Conservation (phyloP, 352 stramenopile genomes). For the Globisporangium irregulare region DNA sequence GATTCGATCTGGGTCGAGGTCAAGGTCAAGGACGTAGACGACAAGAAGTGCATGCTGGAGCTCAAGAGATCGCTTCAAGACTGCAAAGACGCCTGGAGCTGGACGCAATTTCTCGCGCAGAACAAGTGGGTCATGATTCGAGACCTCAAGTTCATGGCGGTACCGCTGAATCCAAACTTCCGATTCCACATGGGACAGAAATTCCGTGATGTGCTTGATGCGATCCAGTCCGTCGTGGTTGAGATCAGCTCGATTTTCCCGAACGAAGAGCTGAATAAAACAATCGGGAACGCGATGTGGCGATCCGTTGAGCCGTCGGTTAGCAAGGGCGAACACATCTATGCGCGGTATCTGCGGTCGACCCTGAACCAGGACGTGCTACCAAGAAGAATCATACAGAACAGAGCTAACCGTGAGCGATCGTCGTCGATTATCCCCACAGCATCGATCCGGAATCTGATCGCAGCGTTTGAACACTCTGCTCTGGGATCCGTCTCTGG, state of each 20-base stretch:
- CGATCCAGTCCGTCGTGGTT: slow-evolving; percentile 55
- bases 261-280: slow-evolving; percentile 55
- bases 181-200: slow-evolving; percentile 65
- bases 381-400: background rate
- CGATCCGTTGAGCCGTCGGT: slow-evolving; percentile 47
- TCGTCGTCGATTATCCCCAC: slow-evolving; percentile 17
- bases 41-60: slow-evolving; percentile 61
- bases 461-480: slow-evolving; percentile 24
- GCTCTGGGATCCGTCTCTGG: slow-evolving; percentile 18
- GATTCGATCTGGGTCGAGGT: slow-evolving; percentile 70
- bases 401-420: background rate
- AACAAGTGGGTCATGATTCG: slow-evolving; percentile 57
- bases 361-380: slow-evolving; percentile 49
- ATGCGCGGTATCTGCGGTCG: slow-evolving; percentile 67
- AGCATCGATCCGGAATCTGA: slow-evolving; percentile 24
- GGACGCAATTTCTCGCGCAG: slow-evolving; percentile 35
- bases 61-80: slow-evolving; percentile 53
- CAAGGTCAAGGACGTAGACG: slow-evolving; percentile 50
- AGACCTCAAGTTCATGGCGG: slow-evolving; percentile 43
- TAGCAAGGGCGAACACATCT: slow-evolving; percentile 66
- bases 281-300: slow-evolving; percentile 56
- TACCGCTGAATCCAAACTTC: slow-evolving; percentile 57
- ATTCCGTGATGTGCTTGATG: slow-evolving; percentile 54
- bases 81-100: slow-evolving; percentile 27
- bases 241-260: slow-evolving; percentile 77